These are phyloP conservation scores for Fusarium sp. DNA, from an alignment of 2,329 filamentous ascomycete genomes.

Conservation along the genomic window DNA sequence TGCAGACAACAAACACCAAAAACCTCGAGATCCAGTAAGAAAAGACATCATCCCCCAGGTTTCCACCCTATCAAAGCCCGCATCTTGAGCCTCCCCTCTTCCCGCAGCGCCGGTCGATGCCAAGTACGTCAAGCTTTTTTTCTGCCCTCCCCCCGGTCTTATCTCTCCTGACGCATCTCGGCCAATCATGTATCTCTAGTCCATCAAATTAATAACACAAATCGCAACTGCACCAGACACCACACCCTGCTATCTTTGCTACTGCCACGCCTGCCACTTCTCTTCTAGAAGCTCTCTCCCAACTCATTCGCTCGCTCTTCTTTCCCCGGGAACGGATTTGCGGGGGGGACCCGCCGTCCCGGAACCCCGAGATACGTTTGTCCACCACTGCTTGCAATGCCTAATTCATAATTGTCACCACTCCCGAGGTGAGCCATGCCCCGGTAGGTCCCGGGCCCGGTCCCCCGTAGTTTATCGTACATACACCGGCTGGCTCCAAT, in stretches of 20 bases:
- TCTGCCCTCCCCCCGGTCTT: slow-evolving; percentile 23
- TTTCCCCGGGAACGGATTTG: slow-evolving; percentile 32
- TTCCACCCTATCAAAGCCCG: slow-evolving; percentile 29
- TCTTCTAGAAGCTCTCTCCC: slow-evolving; percentile 45
- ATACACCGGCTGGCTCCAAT: slow-evolving; percentile 16
- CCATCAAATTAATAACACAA: slow-evolving; percentile 39
- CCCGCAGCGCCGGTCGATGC: slow-evolving; percentile 36
- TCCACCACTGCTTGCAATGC: slow-evolving; percentile 30
- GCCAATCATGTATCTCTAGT: slow-evolving; percentile 38
- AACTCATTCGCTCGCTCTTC: slow-evolving; percentile 6
- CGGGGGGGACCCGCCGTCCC: slow-evolving; percentile 45
- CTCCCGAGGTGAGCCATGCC: slow-evolving; percentile 34
- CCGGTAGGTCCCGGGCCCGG: slow-evolving; percentile 1
- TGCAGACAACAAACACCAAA: neutral
- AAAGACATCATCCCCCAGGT: slow-evolving; percentile 33
- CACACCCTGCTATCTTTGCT: slow-evolving; percentile 39
- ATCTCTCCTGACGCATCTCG: slow-evolving; percentile 29
- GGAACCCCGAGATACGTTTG: slow-evolving; percentile 45
- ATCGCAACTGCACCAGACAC: slow-evolving; percentile 45
- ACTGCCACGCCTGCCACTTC: slow-evolving; percentile 27
- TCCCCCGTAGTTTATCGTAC: slow-evolving; percentile 24
- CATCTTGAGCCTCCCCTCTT: slow-evolving; percentile 36
- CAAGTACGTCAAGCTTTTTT: slow-evolving; percentile 33
- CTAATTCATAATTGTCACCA: slow-evolving; percentile 50
- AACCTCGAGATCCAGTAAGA: slow-evolving; percentile 20